These are phyloP conservation scores for Pythium diclinum DNA, from an alignment of 352 stramenopile genomes.

Conservation along the genomic window DNA sequence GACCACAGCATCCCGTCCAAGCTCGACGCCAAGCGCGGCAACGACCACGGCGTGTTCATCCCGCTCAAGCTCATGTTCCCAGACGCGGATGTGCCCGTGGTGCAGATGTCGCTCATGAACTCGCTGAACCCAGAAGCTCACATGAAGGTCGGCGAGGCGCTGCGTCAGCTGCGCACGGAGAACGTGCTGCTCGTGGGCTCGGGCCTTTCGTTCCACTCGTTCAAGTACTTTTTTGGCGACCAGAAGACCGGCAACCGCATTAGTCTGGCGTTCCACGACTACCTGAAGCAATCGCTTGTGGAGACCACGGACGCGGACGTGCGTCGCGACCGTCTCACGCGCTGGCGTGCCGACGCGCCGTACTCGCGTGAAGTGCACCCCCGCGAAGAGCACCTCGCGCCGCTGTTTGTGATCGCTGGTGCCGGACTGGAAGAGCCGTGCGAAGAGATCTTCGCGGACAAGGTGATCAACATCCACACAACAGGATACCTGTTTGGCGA, in stretches of 20 bases:
- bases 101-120: slow-evolving; percentile 72
- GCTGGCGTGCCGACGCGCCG: slow-evolving; percentile 39
- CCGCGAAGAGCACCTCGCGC: slow-evolving; percentile 53
- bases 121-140: slow-evolving; percentile 52
- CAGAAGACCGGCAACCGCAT: neutral
- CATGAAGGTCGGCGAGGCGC: slow-evolving; percentile 60
- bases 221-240: slow-evolving; percentile 14
- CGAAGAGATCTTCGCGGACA: slow-evolving; percentile 26
- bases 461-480: slow-evolving; percentile 25
- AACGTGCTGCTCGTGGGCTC: slow-evolving; percentile 85
- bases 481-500: slow-evolving; percentile 24
- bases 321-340: slow-evolving; percentile 26
- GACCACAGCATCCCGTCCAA: slow-evolving; percentile 44
- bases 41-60: slow-evolving; percentile 93
- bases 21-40: slow-evolving; percentile 61
- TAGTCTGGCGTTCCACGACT: slow-evolving; percentile 22
- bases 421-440: slow-evolving; percentile 46
- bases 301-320: slow-evolving; percentile 12
- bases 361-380: slow-evolving; percentile 37
- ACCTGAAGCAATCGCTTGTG: slow-evolving; percentile 20
- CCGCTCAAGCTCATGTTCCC: slow-evolving; percentile 88
- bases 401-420: slow-evolving; percentile 49
- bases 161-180: slow-evolving; percentile 59
- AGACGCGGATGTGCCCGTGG: slow-evolving; percentile 84
- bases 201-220: slow-evolving; percentile 32